Base-by-base conservation (phyloP, 306 rosid species). In the Purshia tridentata region DNA sequence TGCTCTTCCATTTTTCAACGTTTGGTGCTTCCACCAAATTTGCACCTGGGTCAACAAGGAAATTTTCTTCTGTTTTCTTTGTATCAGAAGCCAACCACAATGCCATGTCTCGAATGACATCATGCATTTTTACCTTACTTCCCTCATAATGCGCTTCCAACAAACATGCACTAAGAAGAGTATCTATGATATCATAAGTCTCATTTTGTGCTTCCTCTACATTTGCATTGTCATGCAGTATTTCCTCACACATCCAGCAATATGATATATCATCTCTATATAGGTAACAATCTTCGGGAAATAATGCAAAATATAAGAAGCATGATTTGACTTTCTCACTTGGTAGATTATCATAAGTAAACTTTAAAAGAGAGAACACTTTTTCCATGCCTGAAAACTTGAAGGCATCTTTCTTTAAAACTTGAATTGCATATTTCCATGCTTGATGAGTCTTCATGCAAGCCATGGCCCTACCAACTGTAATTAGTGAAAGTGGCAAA, bases 401-500 rank as follows among this genome's bases (percentile, higher is more conserved):
- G 2, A 45, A 63, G 8, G 70, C 62, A 51, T 62, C 48, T 19
- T 18, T 40, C 2, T 13, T 49, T 15, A 63, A 62, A 29, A 62
- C 77, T 50, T 63, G 23, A 14, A 39, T 63, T n/a, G 70, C 71
- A 63, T 51, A 13, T 9, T 19, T 20, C 77, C 77, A 73, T 19
- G 62, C 70, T 41, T 15, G 7, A 49, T 37, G 52, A 4, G 70
- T 49, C 70, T 62, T 37, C 22, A 62, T 73, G 29, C 42, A 62
- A 19, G 70, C 51, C 77, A 73, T 73, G 13, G 77, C 77, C 63
- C 70, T 49, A 49, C 70, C 77, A 12, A 63, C 8, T 6, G 62
- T 63, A 29, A 40, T 63, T 41, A 73, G 22, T 39, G 77, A 70
- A 50, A 73, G 70, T 4, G 77, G 77, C 11, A 73, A n/a, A 6